Percentiles rank a stretch among this genome's conserved stretches.
Evolutionary conservation across 352 stramenopile species (phyloP).

Genomic region (Aphanomyces euteiches): DNA sequence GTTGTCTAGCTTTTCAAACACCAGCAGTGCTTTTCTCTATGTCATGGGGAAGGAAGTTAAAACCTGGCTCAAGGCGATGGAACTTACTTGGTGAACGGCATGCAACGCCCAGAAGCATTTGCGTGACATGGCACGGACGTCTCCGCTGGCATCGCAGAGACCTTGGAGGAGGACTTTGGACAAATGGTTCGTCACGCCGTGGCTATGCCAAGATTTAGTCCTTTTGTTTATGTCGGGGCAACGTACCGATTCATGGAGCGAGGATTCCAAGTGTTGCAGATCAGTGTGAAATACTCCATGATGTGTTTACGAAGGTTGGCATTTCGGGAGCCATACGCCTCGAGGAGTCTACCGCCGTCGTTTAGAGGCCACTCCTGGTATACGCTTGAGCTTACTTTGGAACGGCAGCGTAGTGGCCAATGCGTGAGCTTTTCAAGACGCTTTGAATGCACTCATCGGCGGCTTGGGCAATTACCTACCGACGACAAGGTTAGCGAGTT

Average conservation of each 20-base stretch:
- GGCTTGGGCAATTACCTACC: slow-evolving; percentile 12
- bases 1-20: slow-evolving; percentile 21
- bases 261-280: slow-evolving; percentile 12
- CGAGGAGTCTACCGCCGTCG: neutral
- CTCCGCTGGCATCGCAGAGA: slow-evolving; percentile 19
- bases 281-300: slow-evolving; percentile 20
- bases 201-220: neutral
- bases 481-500: neutral
- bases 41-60: neutral
- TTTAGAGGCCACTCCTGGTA: neutral
- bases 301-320: neutral
- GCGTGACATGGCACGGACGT: slow-evolving; percentile 2
- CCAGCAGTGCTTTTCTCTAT: slow-evolving; percentile 12
- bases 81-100: neutral
- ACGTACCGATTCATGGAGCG: slow-evolving; percentile 5
- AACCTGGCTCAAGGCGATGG: neutral
- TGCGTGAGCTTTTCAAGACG: slow-evolving; percentile 13
- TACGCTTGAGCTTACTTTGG: slow-evolving; percentile 1
- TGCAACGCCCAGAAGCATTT: slow-evolving; percentile 26
- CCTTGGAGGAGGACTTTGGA: slow-evolving; percentile 19
- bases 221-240: neutral
- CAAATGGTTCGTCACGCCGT: neutral
- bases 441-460: slow-evolving; percentile 15
- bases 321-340: slow-evolving; percentile 1
- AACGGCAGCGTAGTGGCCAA: slow-evolving; percentile 9